Conservation (phyloP, 345 rosid species). For the Reutealis trisperma region DNA sequence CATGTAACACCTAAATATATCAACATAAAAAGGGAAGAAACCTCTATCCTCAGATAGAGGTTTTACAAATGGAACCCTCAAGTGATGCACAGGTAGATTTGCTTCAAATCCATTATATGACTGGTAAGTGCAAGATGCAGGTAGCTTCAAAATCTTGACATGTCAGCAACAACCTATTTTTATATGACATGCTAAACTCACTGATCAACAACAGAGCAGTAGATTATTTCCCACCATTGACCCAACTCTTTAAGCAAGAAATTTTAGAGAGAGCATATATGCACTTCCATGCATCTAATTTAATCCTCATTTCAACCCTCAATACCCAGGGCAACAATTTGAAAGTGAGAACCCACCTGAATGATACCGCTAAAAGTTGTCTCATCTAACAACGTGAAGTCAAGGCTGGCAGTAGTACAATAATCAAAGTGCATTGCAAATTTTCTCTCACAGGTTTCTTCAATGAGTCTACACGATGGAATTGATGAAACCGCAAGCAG, state of each 20-base stretch:
- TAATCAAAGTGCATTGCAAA: conserved; percentile 90
- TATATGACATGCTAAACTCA: background rate
- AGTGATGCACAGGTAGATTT: background rate
- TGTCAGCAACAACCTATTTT: background rate
- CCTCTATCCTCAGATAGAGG: background rate
- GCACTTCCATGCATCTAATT: conserved; percentile 7
- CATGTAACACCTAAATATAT: background rate
- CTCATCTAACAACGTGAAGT: conserved; percentile 76
- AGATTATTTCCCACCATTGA: background rate
- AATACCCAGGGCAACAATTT: background rate
- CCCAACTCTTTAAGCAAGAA: conserved; percentile 10
- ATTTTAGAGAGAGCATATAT: background rate
- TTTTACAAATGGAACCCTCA: background rate
- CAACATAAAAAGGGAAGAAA: background rate
- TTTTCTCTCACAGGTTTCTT: conserved; percentile 87
- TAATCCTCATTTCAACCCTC: background rate
- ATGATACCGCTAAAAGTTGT: conserved; percentile 65
- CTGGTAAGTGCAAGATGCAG: background rate
- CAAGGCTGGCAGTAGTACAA: conserved; percentile 80
- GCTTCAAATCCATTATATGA: background rate
- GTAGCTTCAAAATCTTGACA: background rate
- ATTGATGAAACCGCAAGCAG: conserved; percentile 76
- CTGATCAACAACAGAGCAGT: background rate
- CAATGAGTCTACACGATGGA: conserved; percentile 82
- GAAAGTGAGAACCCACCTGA: conserved; percentile 57